Conservation (phyloP, 306 rosid genomes). For the Fagus crenata region DNA sequence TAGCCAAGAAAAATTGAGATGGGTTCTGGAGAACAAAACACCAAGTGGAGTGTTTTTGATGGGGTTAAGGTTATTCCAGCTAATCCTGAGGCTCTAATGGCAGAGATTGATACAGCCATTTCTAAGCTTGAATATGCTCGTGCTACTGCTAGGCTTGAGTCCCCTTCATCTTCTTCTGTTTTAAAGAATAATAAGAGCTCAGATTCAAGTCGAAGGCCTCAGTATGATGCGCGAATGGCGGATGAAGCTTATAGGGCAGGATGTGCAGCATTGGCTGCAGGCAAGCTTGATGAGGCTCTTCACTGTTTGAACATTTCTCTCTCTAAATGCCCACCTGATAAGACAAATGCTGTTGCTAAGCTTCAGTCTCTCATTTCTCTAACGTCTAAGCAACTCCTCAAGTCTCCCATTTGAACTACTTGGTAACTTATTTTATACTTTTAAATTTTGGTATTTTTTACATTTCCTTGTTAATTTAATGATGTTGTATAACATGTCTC, state of each 20-base stretch:
- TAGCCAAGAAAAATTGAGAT: slow-evolving; percentile 4
- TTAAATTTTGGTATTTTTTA: neutral
- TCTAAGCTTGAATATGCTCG: slow-evolving; percentile 67
- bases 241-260: slow-evolving; percentile 85
- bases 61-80: slow-evolving; percentile 64
- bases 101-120: slow-evolving; percentile 79
- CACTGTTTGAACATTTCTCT: slow-evolving; percentile 59
- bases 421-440: neutral
- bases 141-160: slow-evolving; percentile 52
- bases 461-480: neutral
- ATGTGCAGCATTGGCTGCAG: slow-evolving; percentile 76
- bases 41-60: slow-evolving; percentile 66
- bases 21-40: slow-evolving; percentile 45
- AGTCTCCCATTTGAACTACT: slow-evolving; percentile 32
- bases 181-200: slow-evolving; percentile 6
- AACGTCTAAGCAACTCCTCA: slow-evolving; percentile 67
- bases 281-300: slow-evolving; percentile 73
- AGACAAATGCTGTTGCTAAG: slow-evolving; percentile 60
- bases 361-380: slow-evolving; percentile 71
- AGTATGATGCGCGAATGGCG: slow-evolving; percentile 60
- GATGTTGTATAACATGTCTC: neutral
- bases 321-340: slow-evolving; percentile 71
- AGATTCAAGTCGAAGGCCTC: slow-evolving; percentile 19
- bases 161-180: slow-evolving; percentile 30
- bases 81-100: slow-evolving; percentile 73